Evolutionary conservation across 202 grass and related monocot species (phyloP).

Genomic region (Brachypodium distachyon): DNA sequence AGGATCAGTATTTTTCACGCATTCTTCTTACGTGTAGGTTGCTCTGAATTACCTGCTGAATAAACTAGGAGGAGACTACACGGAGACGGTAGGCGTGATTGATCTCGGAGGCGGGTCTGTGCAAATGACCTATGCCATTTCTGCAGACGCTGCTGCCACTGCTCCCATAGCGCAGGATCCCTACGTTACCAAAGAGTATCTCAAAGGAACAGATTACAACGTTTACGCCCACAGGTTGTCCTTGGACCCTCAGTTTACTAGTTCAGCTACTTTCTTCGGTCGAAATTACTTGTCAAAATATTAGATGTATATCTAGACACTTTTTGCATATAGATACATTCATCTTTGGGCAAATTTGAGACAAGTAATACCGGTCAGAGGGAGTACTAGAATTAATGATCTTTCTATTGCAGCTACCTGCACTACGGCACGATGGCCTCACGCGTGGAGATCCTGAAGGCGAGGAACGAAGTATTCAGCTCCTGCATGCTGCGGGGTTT

Average conservation of each 20-base stretch:
- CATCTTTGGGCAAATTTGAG: too few relatives aligned
- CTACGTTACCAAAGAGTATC: constrained; percentile 28
- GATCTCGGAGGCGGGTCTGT: too few relatives aligned
- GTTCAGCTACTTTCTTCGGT: too few relatives aligned
- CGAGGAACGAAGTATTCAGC: constrained; percentile 10
- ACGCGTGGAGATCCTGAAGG: constrained; percentile 39
- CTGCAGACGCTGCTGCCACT: constrained; percentile 18
- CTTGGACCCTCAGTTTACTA: background rate
- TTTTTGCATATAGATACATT: too few relatives aligned
- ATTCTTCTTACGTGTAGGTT: background rate
- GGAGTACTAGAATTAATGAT: too few relatives aligned
- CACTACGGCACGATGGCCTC: constrained; percentile 28
- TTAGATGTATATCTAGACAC: too few relatives aligned
- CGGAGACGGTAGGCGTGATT: constrained; percentile 11
- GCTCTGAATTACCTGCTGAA: constrained; percentile 47
- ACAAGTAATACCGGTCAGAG: too few relatives aligned
- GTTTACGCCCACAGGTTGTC: constrained; percentile 49
- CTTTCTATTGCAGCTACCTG: constrained; percentile 38
- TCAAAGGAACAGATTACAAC: constrained; percentile 28
- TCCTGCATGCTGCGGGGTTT: constrained; percentile 38
- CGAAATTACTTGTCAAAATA: too few relatives aligned
- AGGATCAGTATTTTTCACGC: too few relatives aligned
- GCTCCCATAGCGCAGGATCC: constrained; percentile 25
- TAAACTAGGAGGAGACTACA: constrained; percentile 32
- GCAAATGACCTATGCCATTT: constrained; percentile 35